These are phyloP conservation scores for Backusella mclennaniae DNA, from an alignment of 192 early-diverging fungal species.

Conservation along the genomic window DNA sequence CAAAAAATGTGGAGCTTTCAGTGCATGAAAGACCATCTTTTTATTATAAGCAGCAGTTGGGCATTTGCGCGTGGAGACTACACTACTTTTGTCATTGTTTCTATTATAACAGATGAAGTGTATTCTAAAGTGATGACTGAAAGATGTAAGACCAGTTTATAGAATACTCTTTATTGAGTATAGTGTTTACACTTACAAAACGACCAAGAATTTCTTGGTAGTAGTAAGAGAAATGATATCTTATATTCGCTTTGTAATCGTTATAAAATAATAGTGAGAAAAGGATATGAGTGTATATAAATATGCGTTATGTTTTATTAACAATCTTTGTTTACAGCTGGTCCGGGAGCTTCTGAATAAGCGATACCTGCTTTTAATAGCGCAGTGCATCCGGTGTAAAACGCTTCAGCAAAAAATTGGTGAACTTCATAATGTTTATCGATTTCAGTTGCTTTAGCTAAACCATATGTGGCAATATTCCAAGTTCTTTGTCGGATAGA, in stretches of 20 bases:
- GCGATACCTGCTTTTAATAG: conserved; percentile 53
- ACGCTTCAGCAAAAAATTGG: conserved; percentile 43
- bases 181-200: no score
- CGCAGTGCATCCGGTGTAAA: conserved; percentile 44
- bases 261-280: not conserved
- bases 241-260: not conserved
- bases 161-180: no score
- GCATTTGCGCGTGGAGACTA: no score
- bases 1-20: no score
- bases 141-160: no score
- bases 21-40: no score
- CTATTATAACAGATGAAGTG: no score
- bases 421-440: conserved; percentile 58
- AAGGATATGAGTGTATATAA: not conserved
- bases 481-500: conserved; percentile 49
- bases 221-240: not conserved
- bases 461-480: conserved; percentile 44
- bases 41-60: no score
- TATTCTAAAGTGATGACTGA: no score
- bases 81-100: no score
- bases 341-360: conserved; percentile 36
- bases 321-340: not conserved
- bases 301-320: not conserved
- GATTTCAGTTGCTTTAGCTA: conserved; percentile 48
- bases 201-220: not conserved